Conservation (phyloP, 805 yeast genomes). For the Suhomyces sp. region DNA sequence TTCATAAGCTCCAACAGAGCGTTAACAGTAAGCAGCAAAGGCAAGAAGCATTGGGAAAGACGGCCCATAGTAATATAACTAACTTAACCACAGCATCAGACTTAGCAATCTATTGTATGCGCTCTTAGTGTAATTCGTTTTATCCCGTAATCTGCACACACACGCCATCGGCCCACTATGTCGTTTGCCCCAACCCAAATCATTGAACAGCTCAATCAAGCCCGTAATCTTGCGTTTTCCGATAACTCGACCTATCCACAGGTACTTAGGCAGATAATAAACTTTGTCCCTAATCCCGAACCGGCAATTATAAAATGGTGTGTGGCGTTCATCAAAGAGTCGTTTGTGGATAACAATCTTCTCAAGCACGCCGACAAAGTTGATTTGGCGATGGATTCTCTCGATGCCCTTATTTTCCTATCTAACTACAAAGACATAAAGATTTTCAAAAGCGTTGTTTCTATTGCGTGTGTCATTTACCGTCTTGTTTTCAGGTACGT, state of each 20-base stretch:
- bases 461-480: constrained; percentile 41
- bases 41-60: neutral
- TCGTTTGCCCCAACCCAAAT: constrained; percentile 11
- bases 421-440: constrained; percentile 27
- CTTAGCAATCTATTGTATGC: neutral
- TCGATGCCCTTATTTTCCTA: constrained; percentile 30
- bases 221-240: constrained; percentile 32
- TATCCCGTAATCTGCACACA: neutral
- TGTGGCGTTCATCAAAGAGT: constrained; percentile 35
- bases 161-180: neutral
- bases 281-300: constrained; percentile 35
- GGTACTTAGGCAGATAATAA: constrained; percentile 43
- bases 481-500: constrained; percentile 45
- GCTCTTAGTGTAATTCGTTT: neutral
- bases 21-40: neutral
- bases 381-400: constrained; percentile 41
- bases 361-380: constrained; percentile 28
- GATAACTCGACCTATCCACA: constrained; percentile 34
- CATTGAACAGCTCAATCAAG: constrained; percentile 35
- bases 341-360: constrained; percentile 24
- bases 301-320: constrained; percentile 40
- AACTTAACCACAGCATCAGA: neutral
- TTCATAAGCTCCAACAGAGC: neutral
- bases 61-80: neutral
- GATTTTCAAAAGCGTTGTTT: constrained; percentile 30